Conservation (phyloP, 2,329 filamentous ascomycete species). For the Aureobasidium pullulans region DNA sequence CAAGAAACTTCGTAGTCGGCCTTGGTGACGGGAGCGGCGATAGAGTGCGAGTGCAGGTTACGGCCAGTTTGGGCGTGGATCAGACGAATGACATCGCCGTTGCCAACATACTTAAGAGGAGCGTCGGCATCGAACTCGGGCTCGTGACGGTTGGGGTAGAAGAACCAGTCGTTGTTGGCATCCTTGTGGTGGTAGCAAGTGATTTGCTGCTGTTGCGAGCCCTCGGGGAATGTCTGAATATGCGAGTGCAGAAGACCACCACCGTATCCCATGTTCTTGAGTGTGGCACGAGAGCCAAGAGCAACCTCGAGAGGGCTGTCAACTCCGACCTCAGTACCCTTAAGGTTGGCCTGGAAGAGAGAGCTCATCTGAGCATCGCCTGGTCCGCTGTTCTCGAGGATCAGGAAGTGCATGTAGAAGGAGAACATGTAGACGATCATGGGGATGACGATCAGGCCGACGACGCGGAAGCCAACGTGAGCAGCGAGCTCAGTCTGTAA, state of each 20-base stretch:
- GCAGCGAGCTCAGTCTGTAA: slow-evolving; percentile 57
- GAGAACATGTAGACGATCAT: slow-evolving; percentile 90
- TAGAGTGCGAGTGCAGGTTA: slow-evolving; percentile 90
- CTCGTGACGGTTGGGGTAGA: slow-evolving; percentile 84
- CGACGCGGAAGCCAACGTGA: slow-evolving; percentile 71
- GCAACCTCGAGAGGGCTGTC: slow-evolving; percentile 91
- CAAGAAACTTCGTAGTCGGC: slow-evolving; percentile 85
- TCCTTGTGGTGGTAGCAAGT: slow-evolving; percentile 99
- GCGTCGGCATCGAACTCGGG: slow-evolving; percentile 63
- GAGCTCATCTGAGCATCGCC: slow-evolving; percentile 99
- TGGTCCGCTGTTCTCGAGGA: slow-evolving; percentile 87
- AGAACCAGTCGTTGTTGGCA: slow-evolving; percentile 99
- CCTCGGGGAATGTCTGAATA: slow-evolving; percentile 91
- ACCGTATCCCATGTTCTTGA: slow-evolving; percentile 99
- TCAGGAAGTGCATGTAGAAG: slow-evolving; percentile 89
- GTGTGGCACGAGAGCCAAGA: slow-evolving; percentile 76
- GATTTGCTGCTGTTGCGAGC: slow-evolving; percentile 88
- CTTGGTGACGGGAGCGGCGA: slow-evolving; percentile 84
- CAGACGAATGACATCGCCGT: slow-evolving; percentile 73
- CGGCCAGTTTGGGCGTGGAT: slow-evolving; percentile 94
- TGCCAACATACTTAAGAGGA: slow-evolving; percentile 64
- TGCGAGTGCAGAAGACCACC: slow-evolving; percentile 94
- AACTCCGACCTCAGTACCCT: slow-evolving; percentile 86
- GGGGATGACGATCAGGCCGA: slow-evolving; percentile 83
- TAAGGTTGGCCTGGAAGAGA: slow-evolving; percentile 93